Evolutionary conservation across 1,284 basidiomycete genomes (phyloP).

Genomic region (Fistulina hepatica): DNA sequence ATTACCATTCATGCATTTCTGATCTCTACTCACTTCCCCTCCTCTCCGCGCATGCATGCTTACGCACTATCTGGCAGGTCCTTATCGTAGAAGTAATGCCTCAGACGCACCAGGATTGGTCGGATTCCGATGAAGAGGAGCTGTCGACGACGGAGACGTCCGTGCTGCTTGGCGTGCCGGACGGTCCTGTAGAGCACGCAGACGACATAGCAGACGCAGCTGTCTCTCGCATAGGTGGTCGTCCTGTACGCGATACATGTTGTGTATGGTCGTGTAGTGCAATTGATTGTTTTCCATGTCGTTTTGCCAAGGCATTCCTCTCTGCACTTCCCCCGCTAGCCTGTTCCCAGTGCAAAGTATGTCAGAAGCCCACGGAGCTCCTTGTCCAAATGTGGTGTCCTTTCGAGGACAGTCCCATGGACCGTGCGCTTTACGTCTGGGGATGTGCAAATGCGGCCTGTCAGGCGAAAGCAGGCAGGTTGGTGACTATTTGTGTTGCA

Average conservation of each 20-base stretch:
- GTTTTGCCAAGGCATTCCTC: slow-evolving; percentile 42
- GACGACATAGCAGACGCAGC: slow-evolving; percentile 57
- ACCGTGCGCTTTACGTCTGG: slow-evolving; percentile 74
- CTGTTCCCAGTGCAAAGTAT: slow-evolving; percentile 57
- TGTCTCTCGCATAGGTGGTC: slow-evolving; percentile 77
- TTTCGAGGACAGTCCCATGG: slow-evolving; percentile 69
- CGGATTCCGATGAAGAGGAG: slow-evolving; percentile 62
- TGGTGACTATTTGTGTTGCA: slow-evolving; percentile 12
- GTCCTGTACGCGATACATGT: slow-evolving; percentile 60
- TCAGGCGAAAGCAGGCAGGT: slow-evolving; percentile 66
- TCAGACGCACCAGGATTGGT: slow-evolving; percentile 50
- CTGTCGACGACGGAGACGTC: slow-evolving; percentile 49
- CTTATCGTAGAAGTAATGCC: too few relatives aligned
- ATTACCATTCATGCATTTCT: slow-evolving; percentile 88
- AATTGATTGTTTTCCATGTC: slow-evolving; percentile 25
- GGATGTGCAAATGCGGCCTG: slow-evolving; percentile 58
- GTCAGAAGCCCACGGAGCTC: slow-evolving; percentile 62
- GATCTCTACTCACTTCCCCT: slow-evolving; percentile 30
- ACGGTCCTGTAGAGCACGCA: slow-evolving; percentile 47
- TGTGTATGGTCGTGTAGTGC: slow-evolving; percentile 31
- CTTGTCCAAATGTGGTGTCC: slow-evolving; percentile 81
- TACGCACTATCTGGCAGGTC: too few relatives aligned
- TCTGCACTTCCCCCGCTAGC: slow-evolving; percentile 41
- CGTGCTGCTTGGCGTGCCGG: slow-evolving; percentile 67
- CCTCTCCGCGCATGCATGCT: too few relatives aligned